Evolutionary conservation across 2,329 filamentous ascomycete genomes (phyloP).

Genomic region (Colletotrichum tabaci): DNA sequence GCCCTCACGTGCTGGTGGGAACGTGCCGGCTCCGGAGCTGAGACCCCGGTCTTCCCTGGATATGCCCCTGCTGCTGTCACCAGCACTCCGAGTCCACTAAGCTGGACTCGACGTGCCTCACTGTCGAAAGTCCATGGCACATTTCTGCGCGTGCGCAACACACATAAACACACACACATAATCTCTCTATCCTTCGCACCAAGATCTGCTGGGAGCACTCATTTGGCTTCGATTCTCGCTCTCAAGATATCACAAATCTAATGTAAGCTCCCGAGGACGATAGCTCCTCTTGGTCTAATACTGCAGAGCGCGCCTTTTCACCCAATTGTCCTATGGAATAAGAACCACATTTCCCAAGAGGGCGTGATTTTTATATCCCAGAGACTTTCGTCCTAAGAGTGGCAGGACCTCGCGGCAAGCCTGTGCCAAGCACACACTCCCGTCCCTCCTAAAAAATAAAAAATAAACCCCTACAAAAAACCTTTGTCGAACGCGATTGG

Average conservation of each 20-base stretch:
- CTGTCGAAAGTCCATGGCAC: no score
- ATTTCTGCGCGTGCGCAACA: no score
- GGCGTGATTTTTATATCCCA: not conserved
- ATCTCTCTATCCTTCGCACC: no score
- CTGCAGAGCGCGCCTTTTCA: constrained; percentile 17
- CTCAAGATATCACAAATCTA: constrained; percentile 29
- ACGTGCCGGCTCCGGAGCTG: constrained; percentile 11
- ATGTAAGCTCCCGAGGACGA: not conserved
- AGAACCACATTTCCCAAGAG: not conserved
- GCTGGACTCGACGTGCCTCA: constrained; percentile 1
- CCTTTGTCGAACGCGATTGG: not conserved
- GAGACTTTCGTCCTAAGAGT: not conserved
- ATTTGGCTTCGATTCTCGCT: constrained; percentile 1
- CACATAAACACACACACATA: not conserved
- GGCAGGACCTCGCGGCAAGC: not conserved
- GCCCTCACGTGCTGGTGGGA: constrained; percentile 35
- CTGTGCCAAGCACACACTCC: constrained; percentile 1
- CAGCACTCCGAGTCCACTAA: not conserved
- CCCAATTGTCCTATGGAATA: not conserved
- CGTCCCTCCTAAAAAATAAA: no score
- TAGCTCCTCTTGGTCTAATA: not conserved
- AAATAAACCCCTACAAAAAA: not conserved
- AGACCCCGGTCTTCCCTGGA: constrained; percentile 9
- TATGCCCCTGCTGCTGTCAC: not conserved
- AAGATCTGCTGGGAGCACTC: not conserved